Base-by-base conservation (phyloP, 768 basidiomycete genomes). In the Tricholoma matsutake region DNA sequence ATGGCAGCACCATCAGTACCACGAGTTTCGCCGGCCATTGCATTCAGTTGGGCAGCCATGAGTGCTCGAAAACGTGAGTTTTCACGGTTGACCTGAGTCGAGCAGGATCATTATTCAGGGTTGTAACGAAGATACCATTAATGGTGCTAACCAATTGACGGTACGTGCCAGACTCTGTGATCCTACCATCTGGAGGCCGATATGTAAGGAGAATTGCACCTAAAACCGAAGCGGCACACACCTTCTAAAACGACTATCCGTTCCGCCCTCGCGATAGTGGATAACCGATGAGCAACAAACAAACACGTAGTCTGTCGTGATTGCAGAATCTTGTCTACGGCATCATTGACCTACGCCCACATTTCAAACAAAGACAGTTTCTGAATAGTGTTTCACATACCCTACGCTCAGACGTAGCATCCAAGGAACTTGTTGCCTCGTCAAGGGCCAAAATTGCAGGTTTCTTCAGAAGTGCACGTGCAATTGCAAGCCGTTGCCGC, bases 191-290 rank as follows among this genome's bases (percentile, higher is more conserved):
- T 89, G 59, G 7, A 29, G 37, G 54, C 31, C 57, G 32, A 61
- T 49, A n/a, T 39, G 20, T 45, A 35, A 59, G 51, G 6, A 58
- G 18, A 14, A 6, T 37, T 18, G 25, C 13, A 11, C 20, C 55
- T 45, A 51, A 32, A 31, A 59, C 22, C 2, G 11, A 13, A 56
- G 28, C 16, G 11, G 14, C 9, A 65, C 75, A n/a, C 52, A 88
- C 88, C 88, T 77, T 97, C 94, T 18, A 97, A 80, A 18, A 97
- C 94, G 6, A 93, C 91, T 49, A 97, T 92, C 41, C 91, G 81
- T 69, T 95, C 93, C 1, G 94, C 93, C 57, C 94, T 79, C 3
- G 94, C 92, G 58, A 97, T 94, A 3, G 94, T 94, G 22, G 92
- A 94, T 57, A 97, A 71, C 54, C 94, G 81, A 74, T 97, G 94